Evolutionary conservation across 75 land plant species (phyloP).

Genomic region (Picea sitchensis): DNA sequence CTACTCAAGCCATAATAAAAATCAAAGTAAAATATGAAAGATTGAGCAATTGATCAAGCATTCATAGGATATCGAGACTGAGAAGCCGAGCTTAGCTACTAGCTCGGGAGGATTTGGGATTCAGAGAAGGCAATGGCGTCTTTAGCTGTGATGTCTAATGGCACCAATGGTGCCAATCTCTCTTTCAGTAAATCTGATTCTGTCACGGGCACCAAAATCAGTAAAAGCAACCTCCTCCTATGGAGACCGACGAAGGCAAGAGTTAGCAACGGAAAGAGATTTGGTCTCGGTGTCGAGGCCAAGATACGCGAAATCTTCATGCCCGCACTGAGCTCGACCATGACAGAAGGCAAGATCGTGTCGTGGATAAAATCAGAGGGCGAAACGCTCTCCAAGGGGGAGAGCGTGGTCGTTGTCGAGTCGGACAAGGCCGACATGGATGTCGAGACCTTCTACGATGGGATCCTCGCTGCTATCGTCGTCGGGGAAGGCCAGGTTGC

Average conservation of each 20-base stretch:
- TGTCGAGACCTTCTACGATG: conserved; percentile 98
- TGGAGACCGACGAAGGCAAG: neutral
- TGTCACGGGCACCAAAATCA: neutral
- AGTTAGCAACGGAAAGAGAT: no score
- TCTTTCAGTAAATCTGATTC: neutral
- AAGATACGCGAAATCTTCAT: conserved; percentile 98
- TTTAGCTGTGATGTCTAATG: neutral
- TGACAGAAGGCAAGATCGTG: conserved; percentile 98
- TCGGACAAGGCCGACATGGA: conserved; percentile 99
- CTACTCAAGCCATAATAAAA: no score
- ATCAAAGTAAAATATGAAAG: no score
- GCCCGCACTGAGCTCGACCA: conserved; percentile 98
- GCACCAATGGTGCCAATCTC: neutral
- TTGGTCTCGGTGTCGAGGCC: conserved; percentile 31
- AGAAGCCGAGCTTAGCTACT: no score
- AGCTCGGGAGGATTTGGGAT: no score
- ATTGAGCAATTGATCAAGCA: no score
- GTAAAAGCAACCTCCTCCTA: neutral
- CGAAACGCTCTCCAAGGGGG: conserved; percentile 86
- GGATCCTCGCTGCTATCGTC: conserved; percentile 80
- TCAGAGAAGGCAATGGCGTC: neutral
- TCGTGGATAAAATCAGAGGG: conserved; percentile 97
- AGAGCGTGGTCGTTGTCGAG: conserved; percentile 96
- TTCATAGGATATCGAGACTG: no score
- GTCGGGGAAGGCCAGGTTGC: conserved; percentile 72